A percentile compares a stretch with the other conserved stretches of the same genome.
Conservation (phyloP, 2,329 filamentous ascomycete species). For the Cordyceps pruinosa region DNA sequence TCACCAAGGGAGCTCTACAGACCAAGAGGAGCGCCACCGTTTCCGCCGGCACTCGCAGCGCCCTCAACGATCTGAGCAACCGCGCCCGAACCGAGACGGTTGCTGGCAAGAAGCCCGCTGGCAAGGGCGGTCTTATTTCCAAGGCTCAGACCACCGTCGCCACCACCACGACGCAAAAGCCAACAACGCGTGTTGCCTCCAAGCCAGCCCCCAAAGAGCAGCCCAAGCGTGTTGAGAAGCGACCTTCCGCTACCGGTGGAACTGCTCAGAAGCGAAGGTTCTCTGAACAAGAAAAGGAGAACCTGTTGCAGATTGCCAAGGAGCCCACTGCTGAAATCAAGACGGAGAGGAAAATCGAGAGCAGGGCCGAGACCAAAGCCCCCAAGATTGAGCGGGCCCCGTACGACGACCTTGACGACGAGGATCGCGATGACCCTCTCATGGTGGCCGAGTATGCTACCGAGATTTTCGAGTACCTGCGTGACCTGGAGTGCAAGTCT, state of each 20-base stretch:
- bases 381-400: slow-evolving; percentile 22
- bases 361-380: slow-evolving; percentile 27
- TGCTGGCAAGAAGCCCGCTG: slow-evolving; percentile 67
- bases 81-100: slow-evolving; percentile 68
- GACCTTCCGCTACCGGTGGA: slow-evolving; percentile 60
- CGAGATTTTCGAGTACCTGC: slow-evolving; percentile 95
- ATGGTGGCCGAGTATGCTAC: slow-evolving; percentile 98
- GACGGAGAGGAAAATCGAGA: slow-evolving; percentile 23
- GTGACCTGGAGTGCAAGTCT: slow-evolving; percentile 70
- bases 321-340: slow-evolving; percentile 26
- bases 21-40: slow-evolving; percentile 58
- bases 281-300: slow-evolving; percentile 20
- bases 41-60: slow-evolving; percentile 64
- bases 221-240: slow-evolving; percentile 53
- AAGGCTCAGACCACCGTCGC: slow-evolving; percentile 79
- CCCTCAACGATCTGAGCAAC: slow-evolving; percentile 92
- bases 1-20: slow-evolving; percentile 57
- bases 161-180: slow-evolving; percentile 81
- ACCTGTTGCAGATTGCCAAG: slow-evolving; percentile 13
- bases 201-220: slow-evolving; percentile 61
- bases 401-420: slow-evolving; percentile 64
- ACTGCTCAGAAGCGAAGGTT: slow-evolving; percentile 57
- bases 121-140: slow-evolving; percentile 64
- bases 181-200: slow-evolving; percentile 46
- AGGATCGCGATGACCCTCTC: slow-evolving; percentile 86